These are phyloP conservation scores for Thamnidium elegans DNA, from an alignment of 192 early-diverging fungal genomes.

Conservation along the genomic window DNA sequence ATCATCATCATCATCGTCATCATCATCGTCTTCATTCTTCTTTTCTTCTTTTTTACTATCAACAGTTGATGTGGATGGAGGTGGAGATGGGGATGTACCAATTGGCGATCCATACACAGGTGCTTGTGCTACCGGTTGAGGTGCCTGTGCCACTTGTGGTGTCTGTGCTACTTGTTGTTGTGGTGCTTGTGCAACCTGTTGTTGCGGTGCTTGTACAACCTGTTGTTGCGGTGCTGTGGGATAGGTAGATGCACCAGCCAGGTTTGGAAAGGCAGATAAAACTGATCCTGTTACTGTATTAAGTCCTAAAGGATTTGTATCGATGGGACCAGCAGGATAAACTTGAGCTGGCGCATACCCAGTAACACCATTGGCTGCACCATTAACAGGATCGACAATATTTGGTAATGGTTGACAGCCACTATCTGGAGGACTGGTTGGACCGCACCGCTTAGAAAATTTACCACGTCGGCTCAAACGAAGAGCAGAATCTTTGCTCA, in stretches of 20 bases:
- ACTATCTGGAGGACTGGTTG: too few species aligned
- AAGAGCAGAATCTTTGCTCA: too few species aligned
- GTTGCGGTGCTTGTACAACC: conserved; percentile 75
- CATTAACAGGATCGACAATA: too few species aligned
- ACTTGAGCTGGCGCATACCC: too few species aligned
- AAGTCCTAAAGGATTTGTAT: too few species aligned
- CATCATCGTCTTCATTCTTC: neutral
- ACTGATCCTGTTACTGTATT: too few species aligned
- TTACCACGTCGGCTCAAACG: too few species aligned
- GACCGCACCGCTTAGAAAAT: too few species aligned
- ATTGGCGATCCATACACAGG: conserved; percentile 67
- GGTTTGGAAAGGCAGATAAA: too few species aligned
- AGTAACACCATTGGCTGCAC: too few species aligned
- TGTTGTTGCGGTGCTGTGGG: conserved; percentile 61
- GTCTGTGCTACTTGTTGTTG: neutral
- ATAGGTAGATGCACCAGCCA: conserved; percentile 37
- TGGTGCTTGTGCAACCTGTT: conserved; percentile 52
- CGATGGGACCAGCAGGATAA: too few species aligned
- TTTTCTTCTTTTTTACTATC: neutral
- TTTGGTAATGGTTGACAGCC: too few species aligned
- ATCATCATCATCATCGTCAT: neutral
- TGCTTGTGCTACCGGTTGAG: conserved; percentile 35
- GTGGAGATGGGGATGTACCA: conserved; percentile 39
- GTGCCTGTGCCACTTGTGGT: conserved; percentile 39
- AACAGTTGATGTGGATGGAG: neutral